Evolutionary conservation across 352 stramenopile genomes (phyloP), one percentile per base, ranked within the genome.

Genomic region (Phytopythium cucurbitacearum): DNA sequence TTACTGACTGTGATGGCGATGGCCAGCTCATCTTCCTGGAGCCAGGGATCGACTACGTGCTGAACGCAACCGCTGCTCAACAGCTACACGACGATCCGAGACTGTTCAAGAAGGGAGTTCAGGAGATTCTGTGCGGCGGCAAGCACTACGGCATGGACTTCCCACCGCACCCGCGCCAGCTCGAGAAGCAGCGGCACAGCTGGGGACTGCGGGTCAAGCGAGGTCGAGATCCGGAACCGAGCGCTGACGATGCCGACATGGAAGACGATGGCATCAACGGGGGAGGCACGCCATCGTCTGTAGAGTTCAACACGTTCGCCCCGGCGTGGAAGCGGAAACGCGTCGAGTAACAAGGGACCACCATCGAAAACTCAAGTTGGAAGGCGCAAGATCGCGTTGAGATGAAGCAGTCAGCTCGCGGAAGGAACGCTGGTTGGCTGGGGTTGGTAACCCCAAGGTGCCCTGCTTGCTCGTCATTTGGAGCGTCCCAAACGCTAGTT

Each of bases 11-110:
- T 34, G 33, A 21, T 4, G 40, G 15, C 41, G 56, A 1, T 44
- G 12, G 33, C 0, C 42, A 93, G 83, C 65, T 94, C 32, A 91
- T 94, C 7, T 91, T 94, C 45, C 47, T 94, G 15, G 83, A 91
- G 43, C 80, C 80, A 15, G 73, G 73, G 7, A 78, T 89, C 44
- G 75, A 91, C 13, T 85, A 79, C 53, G 67, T 85, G 12, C 60
- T 91, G 42, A 91, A 94, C 34, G 32, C 52, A 15, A 43, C 48
- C 2, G 80, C 80, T 33, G 77, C 73, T 1, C 66, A 91, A 39
- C 67, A 80, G 36, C 60, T 90, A 1, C 69, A 83, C n/a, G 34
- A 68, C 48, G 60, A 85, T 41, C 66, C 80, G 0, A 48, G 50
- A 5, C 57, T 61, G 6, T 89, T 86, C 46, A 85, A 74, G 45